These are phyloP conservation scores for Hylodesmum podocarpum DNA, from an alignment of 306 rosid genomes.

Conservation along the genomic window DNA sequence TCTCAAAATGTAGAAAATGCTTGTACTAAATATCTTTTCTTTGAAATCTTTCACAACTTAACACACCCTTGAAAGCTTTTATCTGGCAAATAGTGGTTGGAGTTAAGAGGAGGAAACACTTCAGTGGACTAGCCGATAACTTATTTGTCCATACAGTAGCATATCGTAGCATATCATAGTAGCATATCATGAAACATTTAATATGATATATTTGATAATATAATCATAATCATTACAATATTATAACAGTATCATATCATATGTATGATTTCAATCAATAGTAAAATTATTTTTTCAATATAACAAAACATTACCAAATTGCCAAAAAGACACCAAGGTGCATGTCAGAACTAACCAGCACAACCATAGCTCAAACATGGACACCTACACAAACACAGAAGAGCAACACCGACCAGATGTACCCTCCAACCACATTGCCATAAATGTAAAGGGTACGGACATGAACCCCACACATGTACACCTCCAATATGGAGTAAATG, in stretches of 20 bases:
- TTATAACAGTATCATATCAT: too few species aligned
- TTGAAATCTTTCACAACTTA: background rate
- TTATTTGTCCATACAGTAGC: background rate
- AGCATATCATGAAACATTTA: background rate
- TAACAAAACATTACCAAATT: background rate
- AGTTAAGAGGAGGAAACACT: background rate
- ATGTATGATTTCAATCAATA: too few species aligned
- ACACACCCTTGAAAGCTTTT: background rate
- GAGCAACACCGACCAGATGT: background rate
- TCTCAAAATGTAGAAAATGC: background rate
- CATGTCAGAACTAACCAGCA: background rate
- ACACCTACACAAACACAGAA: background rate
- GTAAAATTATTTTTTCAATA: background rate
- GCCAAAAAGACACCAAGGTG: background rate
- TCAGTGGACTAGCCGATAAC: background rate
- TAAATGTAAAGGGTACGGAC: background rate
- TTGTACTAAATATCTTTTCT: background rate
- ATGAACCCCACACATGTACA: background rate
- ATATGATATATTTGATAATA: background rate
- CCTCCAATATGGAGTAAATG: background rate
- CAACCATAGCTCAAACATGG: background rate
- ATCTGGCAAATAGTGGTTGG: background rate
- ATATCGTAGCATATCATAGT: too few species aligned
- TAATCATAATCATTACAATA: background rate
- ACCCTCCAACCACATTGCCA: background rate